phyloP scores from a whole-genome alignment of 1,284 basidiomycete genomes.

The Erythrobasidium hasegawianum region DNA sequence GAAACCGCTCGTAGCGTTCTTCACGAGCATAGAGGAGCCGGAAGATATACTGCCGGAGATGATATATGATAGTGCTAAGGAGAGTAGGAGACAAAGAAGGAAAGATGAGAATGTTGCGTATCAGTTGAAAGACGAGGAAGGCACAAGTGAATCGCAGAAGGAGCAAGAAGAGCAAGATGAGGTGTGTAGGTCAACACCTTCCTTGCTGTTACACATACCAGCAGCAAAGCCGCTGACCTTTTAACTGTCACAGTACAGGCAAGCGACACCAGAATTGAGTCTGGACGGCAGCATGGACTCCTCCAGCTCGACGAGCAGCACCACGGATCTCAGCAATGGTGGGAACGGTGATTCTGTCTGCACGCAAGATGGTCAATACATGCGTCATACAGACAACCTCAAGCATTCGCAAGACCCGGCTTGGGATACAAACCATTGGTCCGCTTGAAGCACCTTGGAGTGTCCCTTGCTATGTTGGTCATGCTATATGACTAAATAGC shows the following conservation, averaged over 20 bases:
- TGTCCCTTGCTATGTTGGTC: too few species aligned
- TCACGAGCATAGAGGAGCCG: slow-evolving; percentile 24
- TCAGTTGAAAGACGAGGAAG: slow-evolving; percentile 1
- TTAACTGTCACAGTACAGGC: slow-evolving; percentile 12
- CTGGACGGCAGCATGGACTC: slow-evolving; percentile 8
- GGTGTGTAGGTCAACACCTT: slow-evolving; percentile 17
- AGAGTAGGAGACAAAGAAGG: background rate
- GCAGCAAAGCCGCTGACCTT: too few species aligned
- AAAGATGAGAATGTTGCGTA: background rate
- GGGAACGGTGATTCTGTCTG: too few species aligned
- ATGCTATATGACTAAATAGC: too few species aligned
- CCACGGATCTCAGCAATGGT: too few species aligned
- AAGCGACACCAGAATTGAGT: slow-evolving; percentile 21
- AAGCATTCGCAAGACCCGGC: too few species aligned
- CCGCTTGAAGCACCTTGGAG: too few species aligned
- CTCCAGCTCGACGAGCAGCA: background rate
- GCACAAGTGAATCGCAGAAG: background rate
- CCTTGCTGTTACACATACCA: too few species aligned
- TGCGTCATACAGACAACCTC: too few species aligned
- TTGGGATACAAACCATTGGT: too few species aligned
- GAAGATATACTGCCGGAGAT: background rate
- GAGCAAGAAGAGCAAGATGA: slow-evolving; percentile 12
- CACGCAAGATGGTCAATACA: too few species aligned
- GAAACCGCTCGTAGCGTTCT: slow-evolving; percentile 27
- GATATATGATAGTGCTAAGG: background rate